These are phyloP conservation scores for Mycena galopus DNA, from an alignment of 768 basidiomycete genomes.

Conservation along the genomic window DNA sequence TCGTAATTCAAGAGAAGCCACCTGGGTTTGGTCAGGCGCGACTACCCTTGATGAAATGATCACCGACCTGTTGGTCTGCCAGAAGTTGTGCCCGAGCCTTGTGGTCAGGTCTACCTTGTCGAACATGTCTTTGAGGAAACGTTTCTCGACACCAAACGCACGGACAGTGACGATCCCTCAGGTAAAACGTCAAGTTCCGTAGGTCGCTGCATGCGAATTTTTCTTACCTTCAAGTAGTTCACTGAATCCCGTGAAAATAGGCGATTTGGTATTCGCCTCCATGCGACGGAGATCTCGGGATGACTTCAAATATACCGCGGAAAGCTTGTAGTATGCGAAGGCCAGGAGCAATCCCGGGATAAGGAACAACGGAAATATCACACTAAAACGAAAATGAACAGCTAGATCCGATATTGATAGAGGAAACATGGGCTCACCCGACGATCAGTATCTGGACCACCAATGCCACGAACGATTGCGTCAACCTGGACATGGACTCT, in stretches of 20 bases:
- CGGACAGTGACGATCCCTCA: slow-evolving; percentile 90
- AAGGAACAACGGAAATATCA: slow-evolving; percentile 2
- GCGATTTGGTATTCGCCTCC: slow-evolving; percentile 90
- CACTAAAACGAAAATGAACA: background rate
- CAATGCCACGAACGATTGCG: slow-evolving; percentile 68
- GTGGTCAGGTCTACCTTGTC: slow-evolving; percentile 69
- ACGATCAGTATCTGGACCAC: slow-evolving; percentile 67
- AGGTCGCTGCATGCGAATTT: background rate
- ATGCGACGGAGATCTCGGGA: slow-evolving; percentile 91
- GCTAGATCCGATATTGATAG: background rate
- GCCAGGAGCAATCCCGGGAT: background rate
- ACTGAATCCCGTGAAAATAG: slow-evolving; percentile 86
- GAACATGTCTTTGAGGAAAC: slow-evolving; percentile 83
- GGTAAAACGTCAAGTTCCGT: background rate
- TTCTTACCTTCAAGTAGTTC: slow-evolving; percentile 68
- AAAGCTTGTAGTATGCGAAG: slow-evolving; percentile 57
- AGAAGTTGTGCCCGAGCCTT: slow-evolving; percentile 72
- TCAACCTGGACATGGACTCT: background rate
- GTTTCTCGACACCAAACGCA: slow-evolving; percentile 82
- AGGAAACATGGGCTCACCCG: background rate
- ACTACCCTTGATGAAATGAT: no score
- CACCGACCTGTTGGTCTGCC: background rate
- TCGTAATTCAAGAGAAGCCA: slow-evolving; percentile 29
- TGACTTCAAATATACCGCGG: slow-evolving; percentile 81
- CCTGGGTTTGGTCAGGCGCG: slow-evolving; percentile 60